A percentile compares a stretch with the other conserved stretches of the same genome.
These are phyloP conservation scores for Zarea fungicola DNA, from an alignment of 2,329 filamentous ascomycete species.

Conservation along the genomic window DNA sequence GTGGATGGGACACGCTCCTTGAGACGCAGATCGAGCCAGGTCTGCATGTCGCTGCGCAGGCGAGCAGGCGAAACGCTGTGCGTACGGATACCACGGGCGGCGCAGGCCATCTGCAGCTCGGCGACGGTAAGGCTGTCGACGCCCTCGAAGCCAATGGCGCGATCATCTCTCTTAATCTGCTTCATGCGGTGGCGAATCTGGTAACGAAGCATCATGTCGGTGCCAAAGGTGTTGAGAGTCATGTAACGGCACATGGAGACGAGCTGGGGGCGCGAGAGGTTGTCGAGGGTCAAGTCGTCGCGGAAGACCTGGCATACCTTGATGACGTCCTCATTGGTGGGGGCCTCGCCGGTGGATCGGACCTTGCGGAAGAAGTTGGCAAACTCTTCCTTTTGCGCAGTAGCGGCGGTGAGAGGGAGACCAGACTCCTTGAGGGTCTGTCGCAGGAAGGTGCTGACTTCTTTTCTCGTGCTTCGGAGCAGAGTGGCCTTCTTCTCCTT, in stretches of 20 bases:
- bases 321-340: conserved; percentile 86
- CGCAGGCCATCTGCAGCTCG: conserved; percentile 88
- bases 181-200: conserved; percentile 96
- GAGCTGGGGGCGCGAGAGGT: conserved; percentile 88
- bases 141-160: conserved; percentile 88
- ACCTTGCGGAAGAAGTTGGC: conserved; percentile 96
- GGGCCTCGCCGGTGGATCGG: conserved; percentile 82
- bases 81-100: conserved; percentile 85
- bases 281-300: conserved; percentile 94
- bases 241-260: conserved; percentile 98
- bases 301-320: conserved; percentile 99
- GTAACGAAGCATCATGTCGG: conserved; percentile 96
- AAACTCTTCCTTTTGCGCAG: conserved; percentile 89
- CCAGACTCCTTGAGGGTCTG: conserved; percentile 91
- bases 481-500: conserved; percentile 83
- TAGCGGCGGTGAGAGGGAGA: conserved; percentile 76
- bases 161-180: conserved; percentile 97
- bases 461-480: conserved; percentile 81
- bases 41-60: conserved; percentile 82
- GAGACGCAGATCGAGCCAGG: conserved; percentile 90
- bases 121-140: conserved; percentile 89
- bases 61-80: conserved; percentile 85
- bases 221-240: conserved; percentile 95
- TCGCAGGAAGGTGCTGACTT: conserved; percentile 85
- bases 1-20: conserved; percentile 96